Conservation (phyloP, 1,284 basidiomycete genomes). For the Chalciporus piperatoides region DNA sequence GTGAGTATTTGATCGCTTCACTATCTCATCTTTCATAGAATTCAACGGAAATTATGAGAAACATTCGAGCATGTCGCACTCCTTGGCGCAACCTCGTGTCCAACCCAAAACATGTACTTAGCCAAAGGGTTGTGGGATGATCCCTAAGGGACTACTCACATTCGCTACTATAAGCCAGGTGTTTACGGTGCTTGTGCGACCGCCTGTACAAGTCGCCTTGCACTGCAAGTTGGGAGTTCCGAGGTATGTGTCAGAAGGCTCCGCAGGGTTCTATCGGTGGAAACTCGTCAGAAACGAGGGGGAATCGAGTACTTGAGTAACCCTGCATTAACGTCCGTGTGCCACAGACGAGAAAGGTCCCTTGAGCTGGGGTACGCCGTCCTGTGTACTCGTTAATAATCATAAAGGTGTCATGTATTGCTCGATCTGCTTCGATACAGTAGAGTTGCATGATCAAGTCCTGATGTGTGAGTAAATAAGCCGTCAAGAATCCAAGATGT, state of each 20-base stretch:
- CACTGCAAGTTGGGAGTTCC: too few relatives aligned
- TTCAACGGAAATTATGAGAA: too few relatives aligned
- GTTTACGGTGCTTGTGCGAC: neutral
- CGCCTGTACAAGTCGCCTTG: too few relatives aligned
- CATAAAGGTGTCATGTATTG: conserved; percentile 7
- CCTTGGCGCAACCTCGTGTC: too few relatives aligned
- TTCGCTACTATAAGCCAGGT: neutral
- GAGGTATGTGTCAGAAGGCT: too few relatives aligned
- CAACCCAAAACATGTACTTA: neutral
- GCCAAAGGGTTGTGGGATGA: neutral
- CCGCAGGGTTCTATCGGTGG: too few relatives aligned
- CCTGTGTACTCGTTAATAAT: conserved; percentile 3
- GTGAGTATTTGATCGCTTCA: too few relatives aligned
- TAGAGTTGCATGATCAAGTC: conserved; percentile 1
- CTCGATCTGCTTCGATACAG: conserved; percentile 10
- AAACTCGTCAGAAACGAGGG: too few relatives aligned
- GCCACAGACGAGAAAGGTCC: neutral
- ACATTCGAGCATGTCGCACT: too few relatives aligned
- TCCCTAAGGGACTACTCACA: neutral
- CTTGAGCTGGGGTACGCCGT: neutral
- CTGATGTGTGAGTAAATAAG: conserved; percentile 8
- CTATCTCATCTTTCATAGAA: too few relatives aligned
- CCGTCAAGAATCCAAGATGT: conserved; percentile 19
- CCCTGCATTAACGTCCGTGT: too few relatives aligned
- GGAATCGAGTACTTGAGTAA: too few relatives aligned